Evolutionary conservation across 2,329 filamentous ascomycete genomes (phyloP).

Genomic region (Pyrenochaeta sp.): DNA sequence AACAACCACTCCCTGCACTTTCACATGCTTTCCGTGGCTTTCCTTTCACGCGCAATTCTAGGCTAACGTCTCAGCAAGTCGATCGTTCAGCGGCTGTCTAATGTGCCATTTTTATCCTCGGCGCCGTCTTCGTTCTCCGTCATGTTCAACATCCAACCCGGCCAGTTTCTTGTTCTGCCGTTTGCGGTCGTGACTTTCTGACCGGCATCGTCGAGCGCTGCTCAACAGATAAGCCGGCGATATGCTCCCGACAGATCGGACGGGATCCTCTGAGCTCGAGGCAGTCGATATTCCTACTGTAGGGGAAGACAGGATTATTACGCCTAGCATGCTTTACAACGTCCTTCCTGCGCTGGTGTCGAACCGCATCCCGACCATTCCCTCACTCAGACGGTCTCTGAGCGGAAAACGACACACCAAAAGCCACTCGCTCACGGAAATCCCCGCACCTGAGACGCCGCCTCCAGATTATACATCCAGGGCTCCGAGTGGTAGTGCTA

Average conservation of each 20-base stretch:
- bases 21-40: conserved; percentile 26
- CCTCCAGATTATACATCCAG: conserved; percentile 47
- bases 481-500: conserved; percentile 30
- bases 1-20: conserved; percentile 19
- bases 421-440: conserved; percentile 22
- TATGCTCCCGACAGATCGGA: conserved; percentile 13
- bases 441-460: conserved; percentile 39
- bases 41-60: conserved; percentile 12
- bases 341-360: conserved; percentile 63
- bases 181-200: conserved; percentile 9
- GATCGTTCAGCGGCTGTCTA: conserved; percentile 12
- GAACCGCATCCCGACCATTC: conserved; percentile 59
- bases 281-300: conserved; percentile 14
- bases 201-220: no score
- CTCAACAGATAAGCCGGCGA: conserved; percentile 19
- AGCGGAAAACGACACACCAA: conserved; percentile 28
- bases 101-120: conserved; percentile 1
- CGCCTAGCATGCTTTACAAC: conserved; percentile 59
- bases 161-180: conserved; percentile 2
- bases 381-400: conserved; percentile 54
- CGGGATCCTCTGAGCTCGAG: conserved; percentile 4
- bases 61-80: conserved; percentile 18
- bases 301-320: conserved; percentile 17
- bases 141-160: neutral
- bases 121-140: neutral